phyloP scores from a whole-genome alignment of 257 asterid genomes.

The Perilla frutescens region DNA sequence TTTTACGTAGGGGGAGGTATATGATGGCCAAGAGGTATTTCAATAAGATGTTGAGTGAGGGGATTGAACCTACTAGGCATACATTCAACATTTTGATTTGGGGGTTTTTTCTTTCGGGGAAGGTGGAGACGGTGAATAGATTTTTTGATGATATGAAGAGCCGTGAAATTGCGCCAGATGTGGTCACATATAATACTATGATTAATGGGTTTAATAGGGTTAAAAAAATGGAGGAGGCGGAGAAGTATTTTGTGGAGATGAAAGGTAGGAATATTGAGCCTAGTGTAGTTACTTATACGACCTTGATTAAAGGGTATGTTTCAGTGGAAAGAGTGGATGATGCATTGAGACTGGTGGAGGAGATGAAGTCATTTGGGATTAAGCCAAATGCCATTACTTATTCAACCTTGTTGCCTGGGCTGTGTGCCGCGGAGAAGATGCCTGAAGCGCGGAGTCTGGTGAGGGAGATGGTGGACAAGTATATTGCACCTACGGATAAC shows the following conservation, averaged over 20 bases:
- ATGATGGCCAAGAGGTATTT: conserved; percentile 90
- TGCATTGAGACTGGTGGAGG: conserved; percentile 76
- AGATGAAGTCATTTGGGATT: conserved; percentile 80
- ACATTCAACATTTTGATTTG: conserved; percentile 79
- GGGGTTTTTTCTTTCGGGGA: conserved; percentile 81
- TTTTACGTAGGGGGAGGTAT: conserved; percentile 74
- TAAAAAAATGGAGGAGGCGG: conserved; percentile 80
- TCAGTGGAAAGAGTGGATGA: conserved; percentile 70
- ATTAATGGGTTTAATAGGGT: conserved; percentile 72
- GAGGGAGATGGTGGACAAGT: conserved; percentile 81
- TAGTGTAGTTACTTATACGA: conserved; percentile 71
- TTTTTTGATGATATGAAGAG: conserved; percentile 92
- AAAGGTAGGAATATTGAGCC: conserved; percentile 82
- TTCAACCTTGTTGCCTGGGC: conserved; percentile 81
- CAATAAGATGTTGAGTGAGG: conserved; percentile 80
- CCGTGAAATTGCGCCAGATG: conserved; percentile 66
- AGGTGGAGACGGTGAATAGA: conserved; percentile 66
- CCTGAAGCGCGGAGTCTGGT: conserved; percentile 62
- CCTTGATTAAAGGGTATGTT: conserved; percentile 82
- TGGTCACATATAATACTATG: conserved; percentile 80
- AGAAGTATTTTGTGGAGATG: conserved; percentile 84
- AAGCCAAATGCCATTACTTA: conserved; percentile 79
- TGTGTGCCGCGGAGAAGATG: conserved; percentile 82
- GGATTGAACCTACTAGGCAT: conserved; percentile 79
- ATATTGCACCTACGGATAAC: conserved; percentile 66